Conservation (phyloP, 192 early-diverging fungal genomes). For the Dissophora ornata region DNA sequence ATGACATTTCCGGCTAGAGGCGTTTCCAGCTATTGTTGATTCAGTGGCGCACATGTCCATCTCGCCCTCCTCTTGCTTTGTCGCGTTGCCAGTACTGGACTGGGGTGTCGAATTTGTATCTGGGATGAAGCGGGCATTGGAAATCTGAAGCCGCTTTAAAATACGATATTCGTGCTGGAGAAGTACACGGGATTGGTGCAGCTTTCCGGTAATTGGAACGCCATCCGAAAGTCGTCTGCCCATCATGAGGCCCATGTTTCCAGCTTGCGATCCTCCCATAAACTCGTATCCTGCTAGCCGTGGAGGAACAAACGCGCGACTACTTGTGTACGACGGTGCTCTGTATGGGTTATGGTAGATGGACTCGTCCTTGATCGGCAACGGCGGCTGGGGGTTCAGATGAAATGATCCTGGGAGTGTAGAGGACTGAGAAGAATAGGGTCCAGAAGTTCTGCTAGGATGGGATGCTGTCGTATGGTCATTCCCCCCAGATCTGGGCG, state of each 20-base stretch:
- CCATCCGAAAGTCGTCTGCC: slow-evolving; percentile 45
- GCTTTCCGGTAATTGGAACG: slow-evolving; percentile 29
- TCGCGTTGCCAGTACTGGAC: neutral
- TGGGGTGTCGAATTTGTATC: no score
- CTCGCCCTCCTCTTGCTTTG: neutral
- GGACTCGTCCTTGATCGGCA: slow-evolving; percentile 23
- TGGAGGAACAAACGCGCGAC: slow-evolving; percentile 33
- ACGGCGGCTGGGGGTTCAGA: slow-evolving; percentile 1
- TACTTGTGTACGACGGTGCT: slow-evolving; percentile 34
- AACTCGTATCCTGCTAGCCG: slow-evolving; percentile 37
- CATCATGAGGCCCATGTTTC: slow-evolving; percentile 50
- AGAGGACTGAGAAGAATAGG: slow-evolving; percentile 9
- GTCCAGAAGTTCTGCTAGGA: slow-evolving; percentile 6
- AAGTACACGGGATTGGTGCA: slow-evolving; percentile 28
- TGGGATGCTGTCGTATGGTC: slow-evolving; percentile 1
- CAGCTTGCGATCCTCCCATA: slow-evolving; percentile 42
- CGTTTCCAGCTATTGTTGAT: neutral
- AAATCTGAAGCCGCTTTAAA: slow-evolving; percentile 26
- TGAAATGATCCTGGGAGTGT: slow-evolving; percentile 4
- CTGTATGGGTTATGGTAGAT: slow-evolving; percentile 37
- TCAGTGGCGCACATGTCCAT: neutral
- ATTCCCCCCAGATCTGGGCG: no score
- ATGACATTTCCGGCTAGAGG: neutral
- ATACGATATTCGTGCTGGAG: slow-evolving; percentile 49
- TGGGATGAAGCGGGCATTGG: slow-evolving; percentile 24